Evolutionary conservation across 2,329 filamentous ascomycete genomes (phyloP).

Genomic region (Elsinoe perseae): DNA sequence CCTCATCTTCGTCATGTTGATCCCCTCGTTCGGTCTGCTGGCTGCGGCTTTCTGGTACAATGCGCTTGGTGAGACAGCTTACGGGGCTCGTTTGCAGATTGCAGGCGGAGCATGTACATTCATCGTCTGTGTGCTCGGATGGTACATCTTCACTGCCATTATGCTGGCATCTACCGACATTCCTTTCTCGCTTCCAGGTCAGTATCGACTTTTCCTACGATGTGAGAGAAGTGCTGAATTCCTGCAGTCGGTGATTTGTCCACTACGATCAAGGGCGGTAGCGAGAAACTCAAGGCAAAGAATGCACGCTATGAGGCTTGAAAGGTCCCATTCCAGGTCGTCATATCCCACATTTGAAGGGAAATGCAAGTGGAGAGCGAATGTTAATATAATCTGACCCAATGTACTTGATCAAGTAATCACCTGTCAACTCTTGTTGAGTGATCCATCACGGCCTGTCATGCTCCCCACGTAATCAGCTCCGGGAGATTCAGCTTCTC

Average conservation of each 20-base stretch:
- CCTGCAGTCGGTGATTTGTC: slow-evolving; percentile 39
- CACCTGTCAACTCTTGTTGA: no score
- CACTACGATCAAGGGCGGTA: slow-evolving; percentile 38
- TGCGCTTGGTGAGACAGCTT: slow-evolving; percentile 37
- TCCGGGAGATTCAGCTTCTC: no score
- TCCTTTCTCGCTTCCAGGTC: slow-evolving; percentile 43
- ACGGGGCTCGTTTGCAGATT: slow-evolving; percentile 27
- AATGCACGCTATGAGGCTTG: slow-evolving; percentile 22
- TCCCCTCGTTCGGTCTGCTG: slow-evolving; percentile 51
- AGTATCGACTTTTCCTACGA: slow-evolving; percentile 14
- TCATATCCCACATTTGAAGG: no score
- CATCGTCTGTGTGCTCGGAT: slow-evolving; percentile 41
- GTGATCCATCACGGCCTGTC: no score
- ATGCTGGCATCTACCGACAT: slow-evolving; percentile 48
- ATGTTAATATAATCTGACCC: neutral
- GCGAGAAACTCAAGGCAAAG: slow-evolving; percentile 29
- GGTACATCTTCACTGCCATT: slow-evolving; percentile 49
- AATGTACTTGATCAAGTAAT: no score
- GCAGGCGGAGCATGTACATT: slow-evolving; percentile 45
- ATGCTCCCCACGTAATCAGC: no score
- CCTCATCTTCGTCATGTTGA: slow-evolving; percentile 58
- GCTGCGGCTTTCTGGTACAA: slow-evolving; percentile 54
- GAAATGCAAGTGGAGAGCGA: neutral
- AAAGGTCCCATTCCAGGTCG: no score
- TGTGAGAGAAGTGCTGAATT: neutral